Evolutionary conservation across 257 asterid species (phyloP), one percentile per base, ranked within the genome.

Genomic region (Penstemon eatonii): DNA sequence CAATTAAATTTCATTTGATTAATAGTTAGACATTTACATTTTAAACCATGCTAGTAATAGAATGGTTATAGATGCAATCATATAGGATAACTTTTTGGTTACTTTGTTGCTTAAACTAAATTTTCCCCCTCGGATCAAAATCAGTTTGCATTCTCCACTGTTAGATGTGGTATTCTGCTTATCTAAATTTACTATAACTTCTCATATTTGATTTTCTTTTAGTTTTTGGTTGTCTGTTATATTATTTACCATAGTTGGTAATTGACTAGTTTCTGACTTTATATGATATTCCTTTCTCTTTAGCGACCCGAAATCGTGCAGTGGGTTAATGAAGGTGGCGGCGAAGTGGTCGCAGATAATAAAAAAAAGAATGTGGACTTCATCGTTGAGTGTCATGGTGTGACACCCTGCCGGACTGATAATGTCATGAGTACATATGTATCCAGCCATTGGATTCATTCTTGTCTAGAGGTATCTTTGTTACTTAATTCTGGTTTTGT

Each of bases 261-360:
- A 13, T 62, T 67, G 56, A 57, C 50, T 39, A 39, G 37, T 59
- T 46, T 39, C 63, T 63, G 63, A 80, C 72, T 60, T 55, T 45
- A 60, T 15, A 55, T 66, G 74, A 37, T 15, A 60, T 39, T 12
- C 65, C 44, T 41, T 78, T 70, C 59, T 72, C 72, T 65, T 60
- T 90, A 94, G 99, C 86, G 95, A 79, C 85, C 84, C 67, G 97
- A 94, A 78, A 75, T 94, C 73, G 77, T 85, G 71, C 76, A 67
- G 67, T 94, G 99, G 99, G 82, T 94, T 67, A 78, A 73, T 73
- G 77, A 86, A 84, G 96, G 96, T 61, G 96, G 97, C 73, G 99
- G 99, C 60, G 75, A 81, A 84, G 64, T 92, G 63, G 85, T 84
- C 68, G 79, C 79, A 46, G 90, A 85, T 84, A 88, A 66, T 63